Base-by-base conservation (phyloP, 2,329 filamentous ascomycete species). In the Penicillium sp. region DNA sequence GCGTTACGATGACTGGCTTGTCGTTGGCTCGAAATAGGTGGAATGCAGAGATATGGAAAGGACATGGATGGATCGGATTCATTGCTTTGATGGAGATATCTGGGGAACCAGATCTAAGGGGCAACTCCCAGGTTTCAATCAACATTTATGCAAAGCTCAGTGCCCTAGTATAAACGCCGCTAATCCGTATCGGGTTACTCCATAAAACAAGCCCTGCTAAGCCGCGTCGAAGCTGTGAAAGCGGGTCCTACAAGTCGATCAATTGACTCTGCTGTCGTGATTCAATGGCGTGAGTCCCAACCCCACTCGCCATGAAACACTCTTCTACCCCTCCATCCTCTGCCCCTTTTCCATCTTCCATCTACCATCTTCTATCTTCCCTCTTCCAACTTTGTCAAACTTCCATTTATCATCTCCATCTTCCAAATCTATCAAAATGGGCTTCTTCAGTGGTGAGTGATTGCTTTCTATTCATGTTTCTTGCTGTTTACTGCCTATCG, bases 381-480 rank as follows among this genome's bases (percentile, higher is more conserved):
- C 4, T 37, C 32, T 15, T 15, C 9, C 40, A 28, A 9, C 29
- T 39, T 27, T 20, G 13, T 33, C 25, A 29, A 27, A 18, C 32
- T 18, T 24, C 1, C 35, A 42, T 13, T 15, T 38, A 28, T 33
- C 10, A 25, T 28, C 7, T 24, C 12, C 23, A 27, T 12, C 33
- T 39, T 20, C 32, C 25, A n/a, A 31, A 25, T 28, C 32, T 29
- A 32, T 51, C 55, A 57, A 29, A 47, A 59, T 59, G 56, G 52
- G 52, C 46, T 57, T 53, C 50, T 59, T 59, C 54, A 44, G 38
- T 44, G 48, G 56, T 59, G 50, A 24, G 50, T 53, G 45, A 20
- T n/a, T 42, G 5, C 13, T 12, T 24, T 25, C 4, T 12, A 24
- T 18, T 18, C 15, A 31, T 18, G 24, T 12, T 32, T 37, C 20